These are phyloP conservation scores for Przewalskia tangutica DNA, from an alignment of 257 asterid species.

Conservation along the genomic window DNA sequence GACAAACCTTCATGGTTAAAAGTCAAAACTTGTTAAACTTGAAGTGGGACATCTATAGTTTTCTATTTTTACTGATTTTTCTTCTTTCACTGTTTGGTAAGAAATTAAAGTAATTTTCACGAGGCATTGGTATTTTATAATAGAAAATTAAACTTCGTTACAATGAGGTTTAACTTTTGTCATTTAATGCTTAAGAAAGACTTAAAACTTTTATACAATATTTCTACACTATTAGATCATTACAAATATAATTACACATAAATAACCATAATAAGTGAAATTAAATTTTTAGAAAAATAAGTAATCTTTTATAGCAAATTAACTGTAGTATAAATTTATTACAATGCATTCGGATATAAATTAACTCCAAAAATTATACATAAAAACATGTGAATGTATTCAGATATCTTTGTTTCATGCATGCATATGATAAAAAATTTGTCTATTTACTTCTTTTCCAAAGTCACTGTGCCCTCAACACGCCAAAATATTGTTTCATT, in stretches of 20 bases:
- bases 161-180: background rate
- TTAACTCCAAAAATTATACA: conserved; percentile 2
- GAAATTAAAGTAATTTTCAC: background rate
- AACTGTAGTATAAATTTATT: conserved; percentile 4
- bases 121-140: background rate
- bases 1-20: too few species aligned
- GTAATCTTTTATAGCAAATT: background rate
- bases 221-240: background rate
- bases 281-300: background rate
- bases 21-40: too few species aligned
- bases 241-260: background rate
- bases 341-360: background rate
- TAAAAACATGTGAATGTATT: background rate
- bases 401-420: background rate
- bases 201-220: too few species aligned
- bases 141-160: background rate
- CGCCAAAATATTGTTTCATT: background rate
- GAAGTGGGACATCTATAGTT: background rate
- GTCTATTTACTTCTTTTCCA: background rate
- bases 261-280: background rate
- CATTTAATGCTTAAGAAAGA: background rate
- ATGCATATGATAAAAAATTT: background rate
- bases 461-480: background rate
- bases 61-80: background rate
- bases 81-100: background rate